phyloP scores from a whole-genome alignment of 1,284 basidiomycete genomes.

The Microbotryum saponariae region DNA sequence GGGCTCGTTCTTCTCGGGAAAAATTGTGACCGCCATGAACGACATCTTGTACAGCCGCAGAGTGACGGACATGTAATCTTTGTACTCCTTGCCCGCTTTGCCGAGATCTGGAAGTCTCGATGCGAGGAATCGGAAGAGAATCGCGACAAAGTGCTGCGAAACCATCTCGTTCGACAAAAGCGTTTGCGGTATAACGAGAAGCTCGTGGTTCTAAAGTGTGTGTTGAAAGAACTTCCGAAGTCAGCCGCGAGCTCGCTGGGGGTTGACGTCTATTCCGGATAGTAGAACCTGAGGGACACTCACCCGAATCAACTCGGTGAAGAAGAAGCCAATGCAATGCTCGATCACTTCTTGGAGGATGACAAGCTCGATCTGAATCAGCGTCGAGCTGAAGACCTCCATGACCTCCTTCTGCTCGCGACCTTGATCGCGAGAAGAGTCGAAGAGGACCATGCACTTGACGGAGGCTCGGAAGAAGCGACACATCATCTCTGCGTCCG shows the following conservation, averaged over 20 bases:
- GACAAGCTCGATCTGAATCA: slow-evolving; percentile 75
- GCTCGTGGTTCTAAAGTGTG: slow-evolving; percentile 53
- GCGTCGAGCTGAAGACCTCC: slow-evolving; percentile 72
- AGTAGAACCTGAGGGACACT: slow-evolving; percentile 34
- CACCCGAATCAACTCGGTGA: slow-evolving; percentile 59
- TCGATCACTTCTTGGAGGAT: slow-evolving; percentile 92
- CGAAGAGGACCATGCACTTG: slow-evolving; percentile 76
- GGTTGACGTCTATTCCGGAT: slow-evolving; percentile 36
- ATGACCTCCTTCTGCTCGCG: slow-evolving; percentile 79
- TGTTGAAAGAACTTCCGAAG: neutral
- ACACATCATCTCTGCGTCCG: slow-evolving; percentile 80
- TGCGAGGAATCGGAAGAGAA: slow-evolving; percentile 81
- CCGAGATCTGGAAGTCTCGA: slow-evolving; percentile 75
- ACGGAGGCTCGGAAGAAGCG: slow-evolving; percentile 80
- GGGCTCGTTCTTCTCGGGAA: slow-evolving; percentile 74
- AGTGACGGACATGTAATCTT: slow-evolving; percentile 64
- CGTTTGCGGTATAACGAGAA: slow-evolving; percentile 79
- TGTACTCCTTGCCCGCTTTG: slow-evolving; percentile 61
- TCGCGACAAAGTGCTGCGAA: slow-evolving; percentile 85
- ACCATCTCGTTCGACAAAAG: slow-evolving; percentile 77
- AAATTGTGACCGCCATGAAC: slow-evolving; percentile 78
- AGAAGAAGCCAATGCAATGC: slow-evolving; percentile 74
- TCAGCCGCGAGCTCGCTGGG: slow-evolving; percentile 29
- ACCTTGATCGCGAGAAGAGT: slow-evolving; percentile 55
- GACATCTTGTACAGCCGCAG: slow-evolving; percentile 95